Percentiles rank a stretch among this genome's conserved stretches.
phyloP scores from a whole-genome alignment of 352 stramenopile species.

The Globisporangium heterothallicum region DNA sequence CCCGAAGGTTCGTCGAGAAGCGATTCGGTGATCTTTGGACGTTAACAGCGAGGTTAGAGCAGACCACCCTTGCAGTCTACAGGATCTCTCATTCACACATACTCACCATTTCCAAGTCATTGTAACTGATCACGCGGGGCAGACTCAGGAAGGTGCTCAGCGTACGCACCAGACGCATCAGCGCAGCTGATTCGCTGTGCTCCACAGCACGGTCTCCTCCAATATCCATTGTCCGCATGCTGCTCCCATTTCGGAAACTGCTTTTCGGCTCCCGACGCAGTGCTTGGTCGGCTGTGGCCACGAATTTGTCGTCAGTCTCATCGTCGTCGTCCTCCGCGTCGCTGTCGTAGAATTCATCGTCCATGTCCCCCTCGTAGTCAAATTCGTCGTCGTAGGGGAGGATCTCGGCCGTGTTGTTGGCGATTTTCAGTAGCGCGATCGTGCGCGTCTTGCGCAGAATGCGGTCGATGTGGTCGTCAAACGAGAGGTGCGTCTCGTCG shows the following conservation, averaged over 20 bases:
- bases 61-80: too few relatives aligned
- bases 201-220: constrained; percentile 8
- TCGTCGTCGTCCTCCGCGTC: constrained; percentile 16
- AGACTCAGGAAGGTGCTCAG: constrained; percentile 66
- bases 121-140: constrained; percentile 66
- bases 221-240: constrained; percentile 14
- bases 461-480: constrained; percentile 68
- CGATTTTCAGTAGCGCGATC: constrained; percentile 64
- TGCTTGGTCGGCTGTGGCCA: not conserved
- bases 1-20: constrained; percentile 50
- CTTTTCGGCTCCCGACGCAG: constrained; percentile 9
- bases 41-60: too few relatives aligned
- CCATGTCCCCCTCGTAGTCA: constrained; percentile 34
- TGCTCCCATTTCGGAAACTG: constrained; percentile 31
- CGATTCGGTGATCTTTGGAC: constrained; percentile 55
- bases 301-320: constrained; percentile 5
- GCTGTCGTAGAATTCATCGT: constrained; percentile 32
- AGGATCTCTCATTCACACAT: too few relatives aligned
- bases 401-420: constrained; percentile 64
- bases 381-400: constrained; percentile 43
- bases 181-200: constrained; percentile 26
- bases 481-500: constrained; percentile 18
- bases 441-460: constrained; percentile 60
- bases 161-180: constrained; percentile 44
- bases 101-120: constrained; percentile 54